These are phyloP conservation scores for Sporisorium exsertum DNA, from an alignment of 1,284 basidiomycete species.

Conservation along the genomic window DNA sequence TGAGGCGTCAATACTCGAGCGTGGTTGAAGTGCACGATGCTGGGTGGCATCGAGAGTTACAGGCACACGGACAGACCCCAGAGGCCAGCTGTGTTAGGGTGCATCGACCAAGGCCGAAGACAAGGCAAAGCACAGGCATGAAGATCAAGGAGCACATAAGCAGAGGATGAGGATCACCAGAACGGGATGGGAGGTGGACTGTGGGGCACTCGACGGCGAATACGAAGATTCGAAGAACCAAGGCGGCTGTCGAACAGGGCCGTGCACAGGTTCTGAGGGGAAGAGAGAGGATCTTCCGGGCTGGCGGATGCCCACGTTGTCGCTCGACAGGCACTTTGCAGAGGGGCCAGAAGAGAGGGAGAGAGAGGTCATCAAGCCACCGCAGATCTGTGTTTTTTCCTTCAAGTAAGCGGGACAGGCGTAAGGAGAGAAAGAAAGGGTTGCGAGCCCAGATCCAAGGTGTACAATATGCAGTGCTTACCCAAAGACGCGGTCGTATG, in stretches of 20 bases:
- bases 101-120: not conserved
- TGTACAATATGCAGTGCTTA: conserved; percentile 44
- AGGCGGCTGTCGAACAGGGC: conserved; percentile 12
- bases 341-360: not conserved
- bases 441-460: not conserved
- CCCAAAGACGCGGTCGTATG: conserved; percentile 36
- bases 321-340: conserved; percentile 1
- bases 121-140: not conserved
- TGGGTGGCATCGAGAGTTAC: conserved; percentile 1
- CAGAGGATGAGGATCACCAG: conserved; percentile 22
- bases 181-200: conserved; percentile 18
- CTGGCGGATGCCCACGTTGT: conserved; percentile 7
- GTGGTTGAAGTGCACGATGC: not conserved
- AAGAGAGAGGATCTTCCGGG: conserved; percentile 3
- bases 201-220: conserved; percentile 26
- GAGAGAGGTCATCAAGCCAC: conserved; percentile 17
- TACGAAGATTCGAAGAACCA: conserved; percentile 15
- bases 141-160: conserved; percentile 13
- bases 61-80: conserved; percentile 5
- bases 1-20: conserved; percentile 7
- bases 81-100: conserved; percentile 1
- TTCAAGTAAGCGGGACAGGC: not conserved
- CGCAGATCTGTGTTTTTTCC: conserved; percentile 15
- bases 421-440: not conserved
- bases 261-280: conserved; percentile 19